These are phyloP conservation scores for Zygotorulaspora danielsina DNA, from an alignment of 805 yeast species.

Conservation along the genomic window DNA sequence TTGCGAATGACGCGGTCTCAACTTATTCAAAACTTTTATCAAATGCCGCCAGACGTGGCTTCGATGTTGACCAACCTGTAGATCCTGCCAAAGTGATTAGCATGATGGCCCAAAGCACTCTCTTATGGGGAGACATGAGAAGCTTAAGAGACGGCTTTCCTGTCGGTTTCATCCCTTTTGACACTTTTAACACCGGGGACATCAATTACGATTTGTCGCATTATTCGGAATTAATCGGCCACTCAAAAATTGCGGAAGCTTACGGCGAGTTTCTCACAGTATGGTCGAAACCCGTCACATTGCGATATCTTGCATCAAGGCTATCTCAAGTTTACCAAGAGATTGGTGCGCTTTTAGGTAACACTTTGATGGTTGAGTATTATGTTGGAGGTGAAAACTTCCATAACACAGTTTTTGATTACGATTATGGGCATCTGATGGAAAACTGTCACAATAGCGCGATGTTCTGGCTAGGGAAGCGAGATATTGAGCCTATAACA, in stretches of 20 bases:
- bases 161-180: constrained; percentile 43
- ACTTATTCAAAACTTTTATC: constrained; percentile 43
- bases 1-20: constrained; percentile 29
- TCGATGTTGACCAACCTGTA: constrained; percentile 48
- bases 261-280: constrained; percentile 32
- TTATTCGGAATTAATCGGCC: constrained; percentile 18
- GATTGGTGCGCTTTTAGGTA: constrained; percentile 34
- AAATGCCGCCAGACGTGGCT: constrained; percentile 45
- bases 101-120: constrained; percentile 38
- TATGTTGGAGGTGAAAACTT: constrained; percentile 45
- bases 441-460: constrained; percentile 36
- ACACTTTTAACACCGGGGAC: constrained; percentile 16
- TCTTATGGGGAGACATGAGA: constrained; percentile 42
- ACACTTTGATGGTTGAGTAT: constrained; percentile 48
- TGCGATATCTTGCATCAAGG: constrained; percentile 53
- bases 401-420: constrained; percentile 39
- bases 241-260: constrained; percentile 21
- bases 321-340: constrained; percentile 41
- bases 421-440: constrained; percentile 34
- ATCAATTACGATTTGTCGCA: constrained; percentile 20
- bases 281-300: constrained; percentile 56
- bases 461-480: constrained; percentile 55
- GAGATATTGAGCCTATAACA: constrained; percentile 45
- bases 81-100: constrained; percentile 39
- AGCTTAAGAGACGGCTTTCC: constrained; percentile 44